Evolutionary conservation across 164 flowering plant genomes (phyloP).

Genomic region (Berberis thunbergii): DNA sequence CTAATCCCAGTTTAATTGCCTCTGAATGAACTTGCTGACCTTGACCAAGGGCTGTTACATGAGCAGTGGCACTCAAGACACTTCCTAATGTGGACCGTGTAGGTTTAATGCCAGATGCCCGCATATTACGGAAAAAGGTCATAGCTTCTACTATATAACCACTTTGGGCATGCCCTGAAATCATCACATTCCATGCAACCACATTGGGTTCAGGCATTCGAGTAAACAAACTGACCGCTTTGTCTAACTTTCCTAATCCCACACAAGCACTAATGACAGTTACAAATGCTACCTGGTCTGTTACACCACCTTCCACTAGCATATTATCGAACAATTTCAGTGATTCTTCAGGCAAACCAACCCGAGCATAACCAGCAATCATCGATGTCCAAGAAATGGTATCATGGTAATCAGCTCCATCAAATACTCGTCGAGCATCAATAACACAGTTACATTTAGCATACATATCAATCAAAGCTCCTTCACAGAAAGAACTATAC

Average conservation of each 20-base stretch:
- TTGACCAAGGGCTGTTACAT: constrained; percentile 27
- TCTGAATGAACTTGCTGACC: constrained; percentile 70
- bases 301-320: constrained; percentile 32
- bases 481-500: constrained; percentile 46
- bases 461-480: constrained; percentile 75
- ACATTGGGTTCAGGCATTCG: constrained; percentile 54
- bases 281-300: constrained; percentile 64
- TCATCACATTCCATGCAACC: constrained; percentile 93
- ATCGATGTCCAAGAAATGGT: constrained; percentile 79
- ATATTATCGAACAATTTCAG: constrained; percentile 42
- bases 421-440: constrained; percentile 58
- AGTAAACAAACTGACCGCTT: constrained; percentile 45
- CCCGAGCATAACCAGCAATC: constrained; percentile 61
- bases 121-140: constrained; percentile 42
- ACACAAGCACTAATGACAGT: constrained; percentile 61
- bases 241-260: constrained; percentile 43
- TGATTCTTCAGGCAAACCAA: constrained; percentile 52
- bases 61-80: constrained; percentile 78
- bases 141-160: constrained; percentile 59
- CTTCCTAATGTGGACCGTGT: constrained; percentile 83
- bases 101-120: constrained; percentile 36
- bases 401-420: constrained; percentile 36
- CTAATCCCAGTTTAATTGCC: constrained; percentile 65
- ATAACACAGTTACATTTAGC: constrained; percentile 41
- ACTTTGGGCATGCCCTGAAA: constrained; percentile 66